These are phyloP conservation scores for Jamesozyma jinghongensis DNA, from an alignment of 805 yeast genomes.

Conservation along the genomic window DNA sequence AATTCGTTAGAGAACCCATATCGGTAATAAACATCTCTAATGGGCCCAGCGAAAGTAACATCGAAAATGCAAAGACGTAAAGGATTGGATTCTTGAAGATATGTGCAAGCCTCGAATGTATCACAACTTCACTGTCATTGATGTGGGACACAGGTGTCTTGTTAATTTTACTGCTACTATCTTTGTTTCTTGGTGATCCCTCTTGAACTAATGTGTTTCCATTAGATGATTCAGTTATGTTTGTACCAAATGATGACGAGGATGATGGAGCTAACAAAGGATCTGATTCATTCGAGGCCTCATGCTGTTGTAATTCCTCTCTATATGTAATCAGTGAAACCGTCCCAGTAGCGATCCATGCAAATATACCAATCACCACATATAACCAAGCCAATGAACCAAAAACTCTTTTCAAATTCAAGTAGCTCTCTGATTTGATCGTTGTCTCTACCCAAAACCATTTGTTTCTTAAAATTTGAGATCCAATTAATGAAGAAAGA, in stretches of 20 bases:
- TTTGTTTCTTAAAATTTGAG: conserved; percentile 45
- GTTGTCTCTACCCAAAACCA: conserved; percentile 29
- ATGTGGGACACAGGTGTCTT: conserved; percentile 6
- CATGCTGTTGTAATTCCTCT: conserved; percentile 10
- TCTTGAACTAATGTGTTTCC: neutral
- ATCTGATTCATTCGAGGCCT: conserved; percentile 15
- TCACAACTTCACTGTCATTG: neutral
- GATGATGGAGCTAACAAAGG: conserved; percentile 13
- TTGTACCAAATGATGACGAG: neutral
- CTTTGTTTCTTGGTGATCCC: neutral
- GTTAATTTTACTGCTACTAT: neutral
- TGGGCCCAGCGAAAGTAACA: conserved; percentile 70
- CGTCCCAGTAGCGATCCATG: conserved; percentile 56
- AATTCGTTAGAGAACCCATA: conserved; percentile 59
- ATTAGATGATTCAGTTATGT: neutral
- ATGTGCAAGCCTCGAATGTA: neutral
- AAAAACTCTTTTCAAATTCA: conserved; percentile 48
- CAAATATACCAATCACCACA: conserved; percentile 45
- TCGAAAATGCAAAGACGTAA: conserved; percentile 52
- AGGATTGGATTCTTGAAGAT: conserved; percentile 47
- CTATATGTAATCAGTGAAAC: conserved; percentile 46
- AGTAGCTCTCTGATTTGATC: conserved; percentile 10
- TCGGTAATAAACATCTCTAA: conserved; percentile 78
- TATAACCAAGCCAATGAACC: conserved; percentile 44
- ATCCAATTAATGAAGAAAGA: conserved; percentile 62